Evolutionary conservation across 352 stramenopile species (phyloP).

Genomic region (Globisporangium middletonii): DNA sequence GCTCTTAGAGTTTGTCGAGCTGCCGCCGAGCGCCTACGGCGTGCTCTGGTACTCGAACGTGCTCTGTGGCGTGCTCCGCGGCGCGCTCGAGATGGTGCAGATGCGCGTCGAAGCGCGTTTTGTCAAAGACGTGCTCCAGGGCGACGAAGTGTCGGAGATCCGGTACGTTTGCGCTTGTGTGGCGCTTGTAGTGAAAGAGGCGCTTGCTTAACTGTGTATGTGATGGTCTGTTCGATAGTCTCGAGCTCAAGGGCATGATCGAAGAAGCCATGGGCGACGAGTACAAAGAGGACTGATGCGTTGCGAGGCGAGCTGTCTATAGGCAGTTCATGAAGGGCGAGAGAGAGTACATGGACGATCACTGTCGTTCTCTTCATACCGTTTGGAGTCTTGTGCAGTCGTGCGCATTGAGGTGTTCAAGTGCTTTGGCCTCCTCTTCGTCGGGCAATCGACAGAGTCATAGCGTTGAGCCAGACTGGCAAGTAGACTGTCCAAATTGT

Average conservation of each 20-base stretch:
- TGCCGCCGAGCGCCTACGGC: slow-evolving; percentile 82
- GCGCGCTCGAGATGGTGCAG: slow-evolving; percentile 94
- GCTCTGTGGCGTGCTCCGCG: slow-evolving; percentile 93
- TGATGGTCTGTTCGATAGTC: slow-evolving; percentile 16
- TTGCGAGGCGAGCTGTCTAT: no score
- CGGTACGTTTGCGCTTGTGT: slow-evolving; percentile 23
- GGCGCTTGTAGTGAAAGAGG: neutral
- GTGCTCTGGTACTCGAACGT: slow-evolving; percentile 96
- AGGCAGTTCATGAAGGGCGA: neutral
- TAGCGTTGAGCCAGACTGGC: no score
- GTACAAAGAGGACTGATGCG: slow-evolving; percentile 79
- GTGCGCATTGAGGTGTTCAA: no score
- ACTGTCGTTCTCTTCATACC: neutral
- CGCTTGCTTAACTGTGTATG: neutral
- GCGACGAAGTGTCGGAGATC: slow-evolving; percentile 84
- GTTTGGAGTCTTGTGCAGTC: no score
- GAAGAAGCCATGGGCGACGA: slow-evolving; percentile 85
- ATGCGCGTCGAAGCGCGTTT: slow-evolving; percentile 84
- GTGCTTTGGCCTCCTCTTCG: no score
- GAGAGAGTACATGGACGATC: neutral
- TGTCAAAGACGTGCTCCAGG: slow-evolving; percentile 81
- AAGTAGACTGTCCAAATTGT: no score
- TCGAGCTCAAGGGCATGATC: slow-evolving; percentile 88
- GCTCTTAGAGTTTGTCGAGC: slow-evolving; percentile 82
- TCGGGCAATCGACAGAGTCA: no score